Evolutionary conservation across 768 basidiomycete species (phyloP).

Genomic region (Amanita brunnescens): DNA sequence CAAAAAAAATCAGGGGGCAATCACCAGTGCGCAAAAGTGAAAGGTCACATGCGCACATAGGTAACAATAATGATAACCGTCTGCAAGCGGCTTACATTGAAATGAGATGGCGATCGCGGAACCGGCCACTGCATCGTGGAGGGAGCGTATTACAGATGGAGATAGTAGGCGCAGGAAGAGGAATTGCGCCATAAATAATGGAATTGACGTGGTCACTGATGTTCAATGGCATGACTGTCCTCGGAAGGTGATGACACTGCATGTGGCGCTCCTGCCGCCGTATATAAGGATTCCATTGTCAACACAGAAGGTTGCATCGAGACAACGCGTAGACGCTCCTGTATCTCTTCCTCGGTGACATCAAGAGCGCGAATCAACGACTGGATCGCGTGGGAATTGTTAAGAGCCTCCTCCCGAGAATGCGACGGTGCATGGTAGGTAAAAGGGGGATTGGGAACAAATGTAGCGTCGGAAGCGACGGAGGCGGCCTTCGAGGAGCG

Average conservation of each 20-base stretch:
- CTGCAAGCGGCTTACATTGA: not conserved
- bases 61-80: not conserved
- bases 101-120: not conserved
- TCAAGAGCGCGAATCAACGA: constrained; percentile 66
- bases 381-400: constrained; percentile 46
- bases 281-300: constrained; percentile 25
- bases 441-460: constrained; percentile 24
- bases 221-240: not conserved
- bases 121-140: not conserved
- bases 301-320: constrained; percentile 50
- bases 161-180: not conserved
- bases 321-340: constrained; percentile 43
- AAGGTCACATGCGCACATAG: not conserved
- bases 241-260: not conserved
- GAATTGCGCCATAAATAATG: not conserved
- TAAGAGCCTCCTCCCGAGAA: constrained; percentile 31
- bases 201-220: not conserved
- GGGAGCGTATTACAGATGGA: not conserved
- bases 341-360: constrained; percentile 34
- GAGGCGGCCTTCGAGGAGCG: constrained; percentile 24
- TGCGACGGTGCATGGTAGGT: constrained; percentile 21
- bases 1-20: not conserved
- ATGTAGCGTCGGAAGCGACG: constrained; percentile 31
- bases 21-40: not conserved
- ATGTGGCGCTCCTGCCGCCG: constrained; percentile 22